Percentiles rank a stretch among this genome's conserved stretches.
Conservation (phyloP, 176 grass and related monocot species). For the Cocos nucifera region DNA sequence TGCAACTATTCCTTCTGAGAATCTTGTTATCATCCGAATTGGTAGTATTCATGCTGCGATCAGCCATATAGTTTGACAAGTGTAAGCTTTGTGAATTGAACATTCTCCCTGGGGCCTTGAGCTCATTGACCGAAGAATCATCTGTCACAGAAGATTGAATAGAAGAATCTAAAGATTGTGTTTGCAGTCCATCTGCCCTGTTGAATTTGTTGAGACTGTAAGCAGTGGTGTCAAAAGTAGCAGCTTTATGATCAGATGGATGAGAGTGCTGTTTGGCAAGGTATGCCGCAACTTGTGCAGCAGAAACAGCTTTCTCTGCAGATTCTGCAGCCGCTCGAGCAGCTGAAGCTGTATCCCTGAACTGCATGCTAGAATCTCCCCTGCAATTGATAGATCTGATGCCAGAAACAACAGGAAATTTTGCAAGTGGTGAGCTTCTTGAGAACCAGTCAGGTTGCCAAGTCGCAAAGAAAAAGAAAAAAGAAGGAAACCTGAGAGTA, state of each 20-base stretch:
- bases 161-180: slow-evolving; percentile 33
- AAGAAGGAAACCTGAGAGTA: slow-evolving; percentile 36
- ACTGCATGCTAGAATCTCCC: slow-evolving; percentile 34
- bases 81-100: slow-evolving; percentile 40
- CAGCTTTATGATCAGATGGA: slow-evolving; percentile 15
- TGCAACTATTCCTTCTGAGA: slow-evolving; percentile 30
- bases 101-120: slow-evolving; percentile 21
- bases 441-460: too few species aligned
- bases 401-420: too few species aligned
- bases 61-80: slow-evolving; percentile 2
- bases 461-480: background rate
- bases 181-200: background rate
- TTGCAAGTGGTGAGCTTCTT: too few species aligned
- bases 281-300: slow-evolving; percentile 65
- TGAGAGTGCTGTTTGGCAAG: slow-evolving; percentile 37
- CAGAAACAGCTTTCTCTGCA: slow-evolving; percentile 62
- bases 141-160: slow-evolving; percentile 34
- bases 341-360: slow-evolving; percentile 72
- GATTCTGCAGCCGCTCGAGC: slow-evolving; percentile 71
- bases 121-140: slow-evolving; percentile 27
- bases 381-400: slow-evolving; percentile 23
- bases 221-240: background rate
- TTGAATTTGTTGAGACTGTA: slow-evolving; percentile 8
- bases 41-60: background rate
- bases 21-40: slow-evolving; percentile 40